These are phyloP conservation scores for Boletus semigastroideus DNA, from an alignment of 1,284 basidiomycete genomes.

Conservation along the genomic window DNA sequence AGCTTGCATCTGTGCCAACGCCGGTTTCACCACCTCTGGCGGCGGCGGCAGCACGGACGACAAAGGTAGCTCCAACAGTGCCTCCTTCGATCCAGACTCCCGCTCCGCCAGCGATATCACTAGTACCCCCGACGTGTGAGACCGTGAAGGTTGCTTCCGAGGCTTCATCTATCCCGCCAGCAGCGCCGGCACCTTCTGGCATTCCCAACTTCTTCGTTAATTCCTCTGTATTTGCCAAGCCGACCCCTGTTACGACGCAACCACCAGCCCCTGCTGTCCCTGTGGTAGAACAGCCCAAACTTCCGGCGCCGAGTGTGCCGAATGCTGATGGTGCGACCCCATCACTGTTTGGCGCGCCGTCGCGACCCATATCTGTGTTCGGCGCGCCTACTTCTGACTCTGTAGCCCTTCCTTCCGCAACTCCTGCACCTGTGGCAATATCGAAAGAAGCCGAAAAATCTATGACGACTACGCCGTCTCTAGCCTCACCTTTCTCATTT, in stretches of 20 bases:
- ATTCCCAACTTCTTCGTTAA: slow-evolving; percentile 55
- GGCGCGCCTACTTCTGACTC: slow-evolving; percentile 9
- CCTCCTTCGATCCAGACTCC: slow-evolving; percentile 7
- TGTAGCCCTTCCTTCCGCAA: slow-evolving; percentile 6
- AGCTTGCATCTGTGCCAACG: slow-evolving; percentile 24
- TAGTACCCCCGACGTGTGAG: slow-evolving; percentile 34
- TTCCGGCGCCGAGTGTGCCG: not conserved
- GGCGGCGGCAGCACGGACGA: not conserved
- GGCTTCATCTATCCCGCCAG: slow-evolving; percentile 12
- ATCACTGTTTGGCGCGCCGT: slow-evolving; percentile 20
- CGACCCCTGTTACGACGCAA: slow-evolving; percentile 15
- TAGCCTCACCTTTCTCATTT: slow-evolving; percentile 22
- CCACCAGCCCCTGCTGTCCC: slow-evolving; percentile 6
- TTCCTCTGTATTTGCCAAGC: slow-evolving; percentile 36
- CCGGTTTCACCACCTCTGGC: not conserved
- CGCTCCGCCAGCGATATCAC: slow-evolving; percentile 23
- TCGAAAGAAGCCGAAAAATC: slow-evolving; percentile 24
- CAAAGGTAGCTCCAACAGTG: slow-evolving; percentile 2
- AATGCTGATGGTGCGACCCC: slow-evolving; percentile 12
- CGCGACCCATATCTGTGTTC: slow-evolving; percentile 15
- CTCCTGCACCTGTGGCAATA: slow-evolving; percentile 1
- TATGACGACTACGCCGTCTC: not conserved
- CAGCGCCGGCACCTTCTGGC: slow-evolving; percentile 14
- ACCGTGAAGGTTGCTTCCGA: slow-evolving; percentile 18
- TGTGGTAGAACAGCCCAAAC: slow-evolving; percentile 12